Conservation (phyloP, 331 rosid genomes). For the Saraca asoca region DNA sequence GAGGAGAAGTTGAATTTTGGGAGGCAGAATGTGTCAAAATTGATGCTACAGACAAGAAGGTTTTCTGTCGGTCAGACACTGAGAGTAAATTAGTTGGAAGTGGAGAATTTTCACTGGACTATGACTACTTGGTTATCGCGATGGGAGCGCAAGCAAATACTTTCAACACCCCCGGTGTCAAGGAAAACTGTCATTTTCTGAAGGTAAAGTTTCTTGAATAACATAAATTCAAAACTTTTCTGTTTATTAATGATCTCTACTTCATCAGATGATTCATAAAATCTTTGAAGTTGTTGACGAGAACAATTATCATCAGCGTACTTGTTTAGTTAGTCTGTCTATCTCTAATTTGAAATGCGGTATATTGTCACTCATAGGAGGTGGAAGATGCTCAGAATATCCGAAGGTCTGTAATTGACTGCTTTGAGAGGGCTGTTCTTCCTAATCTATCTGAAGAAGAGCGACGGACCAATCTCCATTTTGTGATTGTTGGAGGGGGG, state of each 20-base stretch:
- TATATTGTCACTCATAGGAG: conserved; percentile 52
- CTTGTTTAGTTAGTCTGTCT: conserved; percentile 24
- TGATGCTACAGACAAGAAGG: conserved; percentile 72
- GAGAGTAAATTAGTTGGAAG: conserved; percentile 58
- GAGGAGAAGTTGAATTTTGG: conserved; percentile 71
- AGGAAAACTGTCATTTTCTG: conserved; percentile 84
- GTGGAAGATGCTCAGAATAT: conserved; percentile 92
- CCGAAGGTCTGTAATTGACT: conserved; percentile 78
- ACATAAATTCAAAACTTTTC: neutral
- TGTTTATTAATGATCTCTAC: conserved; percentile 17
- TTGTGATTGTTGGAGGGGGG: conserved; percentile 97
- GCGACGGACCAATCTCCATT: conserved; percentile 77
- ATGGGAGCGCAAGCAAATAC: conserved; percentile 92
- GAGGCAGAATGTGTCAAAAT: conserved; percentile 92
- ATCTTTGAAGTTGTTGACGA: conserved; percentile 21
- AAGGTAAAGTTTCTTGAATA: conserved; percentile 55
- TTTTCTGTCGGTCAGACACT: conserved; percentile 58
- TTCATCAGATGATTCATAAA: conserved; percentile 25
- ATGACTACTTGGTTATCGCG: conserved; percentile 84
- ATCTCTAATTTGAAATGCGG: conserved; percentile 16
- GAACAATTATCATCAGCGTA: neutral
- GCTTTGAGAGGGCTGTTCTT: conserved; percentile 87
- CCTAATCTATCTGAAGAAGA: conserved; percentile 83
- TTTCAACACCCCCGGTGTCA: conserved; percentile 89
- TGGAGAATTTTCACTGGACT: conserved; percentile 70